Evolutionary conservation across 1,284 basidiomycete genomes (phyloP).

Genomic region (Grifola frondosa): DNA sequence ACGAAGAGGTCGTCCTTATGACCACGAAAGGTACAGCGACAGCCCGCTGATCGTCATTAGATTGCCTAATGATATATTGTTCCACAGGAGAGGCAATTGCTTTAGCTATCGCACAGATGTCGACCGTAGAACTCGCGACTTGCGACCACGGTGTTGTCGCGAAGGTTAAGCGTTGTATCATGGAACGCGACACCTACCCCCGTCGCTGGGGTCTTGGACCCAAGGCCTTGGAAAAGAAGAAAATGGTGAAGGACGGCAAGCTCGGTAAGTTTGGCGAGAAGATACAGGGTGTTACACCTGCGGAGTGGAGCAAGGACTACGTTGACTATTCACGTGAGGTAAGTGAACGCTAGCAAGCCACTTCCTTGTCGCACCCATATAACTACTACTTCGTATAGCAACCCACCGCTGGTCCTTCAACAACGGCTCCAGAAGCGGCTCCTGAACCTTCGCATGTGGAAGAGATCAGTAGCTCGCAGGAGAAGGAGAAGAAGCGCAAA

Average conservation of each 20-base stretch:
- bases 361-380: background rate
- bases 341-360: constrained; percentile 6
- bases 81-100: constrained; percentile 89
- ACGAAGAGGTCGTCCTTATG: constrained; percentile 99
- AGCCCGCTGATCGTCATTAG: background rate
- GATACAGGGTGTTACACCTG: constrained; percentile 88
- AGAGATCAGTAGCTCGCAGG: constrained; percentile 45
- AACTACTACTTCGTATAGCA: constrained; percentile 32
- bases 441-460: constrained; percentile 25
- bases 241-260: constrained; percentile 94
- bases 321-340: constrained; percentile 83
- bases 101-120: constrained; percentile 97
- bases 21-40: constrained; percentile 84
- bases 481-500: constrained; percentile 76
- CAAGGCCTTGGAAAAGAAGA: constrained; percentile 97
- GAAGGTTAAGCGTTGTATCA: constrained; percentile 99
- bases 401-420: constrained; percentile 42
- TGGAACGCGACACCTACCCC: constrained; percentile 99
- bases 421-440: constrained; percentile 25
- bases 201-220: constrained; percentile 98
- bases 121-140: constrained; percentile 95
- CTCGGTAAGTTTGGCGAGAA: constrained; percentile 96
- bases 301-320: constrained; percentile 91
- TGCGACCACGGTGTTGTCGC: constrained; percentile 99
- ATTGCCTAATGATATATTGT: background rate